Base-by-base conservation (phyloP, 306 rosid species). In the Lotus japonicus region DNA sequence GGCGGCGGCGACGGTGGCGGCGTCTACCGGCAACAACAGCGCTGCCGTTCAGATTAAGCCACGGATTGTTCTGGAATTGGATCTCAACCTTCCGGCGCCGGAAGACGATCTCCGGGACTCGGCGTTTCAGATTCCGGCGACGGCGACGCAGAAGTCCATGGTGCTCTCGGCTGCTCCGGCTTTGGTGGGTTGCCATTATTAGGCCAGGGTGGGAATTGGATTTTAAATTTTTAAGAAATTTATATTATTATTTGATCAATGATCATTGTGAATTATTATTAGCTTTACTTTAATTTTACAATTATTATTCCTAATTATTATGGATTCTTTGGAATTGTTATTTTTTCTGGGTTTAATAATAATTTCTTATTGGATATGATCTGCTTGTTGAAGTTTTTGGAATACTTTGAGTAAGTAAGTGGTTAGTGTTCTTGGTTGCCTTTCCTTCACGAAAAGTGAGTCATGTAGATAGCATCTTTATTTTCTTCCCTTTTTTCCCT, bases 71-170 rank as follows among this genome's bases (percentile, higher is more conserved):
- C 77, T 86, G 13, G 58, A 80, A 38, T 78, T 90, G 70, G 99
- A 94, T 84, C 97, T 94, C 9, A 94, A 94, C 60, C 92, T 94
- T 42, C 97, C 96, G 59, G 99, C 99, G 35, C 96, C 92, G 54
- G 98, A 90, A 60, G 96, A 89, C 1, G 88, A 86, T 75, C 73
- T 65, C 78, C 79, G 79, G 55, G 91, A 86, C 9, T 70, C 89
- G 0, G 83, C 74, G 68, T 94, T 85, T 67, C 90, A 85, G 60
- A 78, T 89, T 15, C 62, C 67, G 66, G 16, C 82, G 5, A 64
- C 67, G 66, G 16, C 82, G 5, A 64, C 74, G 53, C 87, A 74
- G 35, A 87, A 79, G 14, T 35, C 85, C 1, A 23, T 88, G 51
- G 83, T 85, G 62, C 70, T 89, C 80, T 75, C 91, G 17, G 62